These are phyloP conservation scores for Biscogniauxia mediterranea DNA, from an alignment of 2,329 filamentous ascomycete species.

Conservation along the genomic window DNA sequence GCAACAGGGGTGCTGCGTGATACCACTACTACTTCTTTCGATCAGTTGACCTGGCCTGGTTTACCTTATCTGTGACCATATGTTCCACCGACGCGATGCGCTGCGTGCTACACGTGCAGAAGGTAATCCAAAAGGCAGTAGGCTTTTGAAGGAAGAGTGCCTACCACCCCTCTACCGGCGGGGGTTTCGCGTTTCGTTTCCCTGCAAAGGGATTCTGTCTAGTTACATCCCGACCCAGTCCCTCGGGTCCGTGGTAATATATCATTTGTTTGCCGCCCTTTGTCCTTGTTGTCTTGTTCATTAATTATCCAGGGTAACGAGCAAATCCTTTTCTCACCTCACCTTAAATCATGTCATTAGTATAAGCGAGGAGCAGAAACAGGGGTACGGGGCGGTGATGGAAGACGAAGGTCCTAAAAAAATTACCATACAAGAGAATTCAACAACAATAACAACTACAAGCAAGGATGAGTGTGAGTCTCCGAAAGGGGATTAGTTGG, in stretches of 20 bases:
- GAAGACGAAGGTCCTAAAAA: background rate
- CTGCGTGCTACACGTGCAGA: constrained; percentile 4
- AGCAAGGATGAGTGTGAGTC: background rate
- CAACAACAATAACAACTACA: background rate
- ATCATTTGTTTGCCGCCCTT: background rate
- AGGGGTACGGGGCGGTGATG: background rate
- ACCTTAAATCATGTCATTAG: background rate
- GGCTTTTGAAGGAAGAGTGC: background rate
- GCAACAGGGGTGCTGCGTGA: background rate
- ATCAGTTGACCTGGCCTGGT: constrained; percentile 6
- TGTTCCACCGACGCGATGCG: background rate
- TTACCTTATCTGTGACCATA: background rate
- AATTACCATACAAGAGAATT: background rate
- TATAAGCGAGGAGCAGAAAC: background rate
- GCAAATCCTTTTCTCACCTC: background rate
- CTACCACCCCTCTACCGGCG: background rate
- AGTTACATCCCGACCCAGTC: background rate
- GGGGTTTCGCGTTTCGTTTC: background rate
- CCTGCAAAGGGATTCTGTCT: background rate
- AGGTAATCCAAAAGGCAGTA: background rate
- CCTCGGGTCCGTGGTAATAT: background rate
- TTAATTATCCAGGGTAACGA: background rate
- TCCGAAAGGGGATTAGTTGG: background rate
- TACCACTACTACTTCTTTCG: constrained; percentile 1
- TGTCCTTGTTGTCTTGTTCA: background rate